Evolutionary conservation across 2,329 filamentous ascomycete genomes (phyloP).

Genomic region (Aspergillus eucalypticola): DNA sequence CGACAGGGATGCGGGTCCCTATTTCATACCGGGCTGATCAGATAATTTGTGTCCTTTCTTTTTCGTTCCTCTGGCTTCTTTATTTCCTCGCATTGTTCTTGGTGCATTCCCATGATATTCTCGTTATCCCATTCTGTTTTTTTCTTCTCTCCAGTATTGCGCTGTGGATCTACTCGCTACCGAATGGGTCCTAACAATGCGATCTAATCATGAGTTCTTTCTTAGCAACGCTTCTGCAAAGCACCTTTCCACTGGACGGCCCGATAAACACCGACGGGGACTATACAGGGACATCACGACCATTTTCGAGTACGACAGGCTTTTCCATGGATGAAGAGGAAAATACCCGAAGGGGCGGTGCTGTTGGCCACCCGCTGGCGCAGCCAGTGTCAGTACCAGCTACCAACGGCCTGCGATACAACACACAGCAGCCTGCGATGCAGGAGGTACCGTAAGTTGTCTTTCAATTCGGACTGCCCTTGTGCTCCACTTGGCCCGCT

Average conservation of each 20-base stretch:
- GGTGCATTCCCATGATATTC: neutral
- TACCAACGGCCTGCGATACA: constrained; percentile 54
- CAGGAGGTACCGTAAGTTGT: constrained; percentile 58
- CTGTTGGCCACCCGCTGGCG: constrained; percentile 48
- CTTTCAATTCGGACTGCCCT: constrained; percentile 43
- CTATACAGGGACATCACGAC: constrained; percentile 39
- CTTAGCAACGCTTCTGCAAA: constrained; percentile 38
- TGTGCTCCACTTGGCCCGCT: constrained; percentile 33
- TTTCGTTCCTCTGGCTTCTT: constrained; percentile 25
- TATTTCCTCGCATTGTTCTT: constrained; percentile 15
- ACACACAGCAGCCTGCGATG: constrained; percentile 52
- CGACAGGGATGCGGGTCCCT: constrained; percentile 25
- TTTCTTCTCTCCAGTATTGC: constrained; percentile 23
- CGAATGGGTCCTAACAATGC: constrained; percentile 12
- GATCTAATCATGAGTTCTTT: constrained; percentile 27
- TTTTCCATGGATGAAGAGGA: constrained; percentile 48
- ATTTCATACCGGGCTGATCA: constrained; percentile 23
- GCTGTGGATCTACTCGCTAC: neutral
- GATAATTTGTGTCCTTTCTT: constrained; percentile 21
- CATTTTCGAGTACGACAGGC: constrained; percentile 35
- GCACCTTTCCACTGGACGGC: constrained; percentile 40
- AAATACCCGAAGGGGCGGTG: constrained; percentile 53
- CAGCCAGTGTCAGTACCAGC: constrained; percentile 49
- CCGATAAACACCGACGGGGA: constrained; percentile 42
- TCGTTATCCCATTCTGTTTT: constrained; percentile 18